These are phyloP conservation scores for Cenococcum geophilum DNA, from an alignment of 495 filamentous ascomycete species.

Conservation along the genomic window DNA sequence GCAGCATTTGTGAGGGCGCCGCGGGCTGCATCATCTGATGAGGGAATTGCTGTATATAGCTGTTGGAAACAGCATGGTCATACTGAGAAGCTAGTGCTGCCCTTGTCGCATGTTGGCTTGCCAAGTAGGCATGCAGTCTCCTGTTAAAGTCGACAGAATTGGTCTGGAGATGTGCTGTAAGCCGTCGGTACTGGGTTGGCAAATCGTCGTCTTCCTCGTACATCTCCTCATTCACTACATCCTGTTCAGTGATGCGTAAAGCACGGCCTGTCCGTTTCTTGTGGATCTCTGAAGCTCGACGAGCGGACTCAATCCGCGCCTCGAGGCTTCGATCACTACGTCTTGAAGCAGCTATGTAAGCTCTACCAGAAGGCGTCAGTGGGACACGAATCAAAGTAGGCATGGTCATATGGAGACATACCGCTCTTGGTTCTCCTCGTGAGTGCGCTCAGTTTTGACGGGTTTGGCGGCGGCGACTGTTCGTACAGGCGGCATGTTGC, in stretches of 20 bases:
- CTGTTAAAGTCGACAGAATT: conserved; percentile 51
- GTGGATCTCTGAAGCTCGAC: conserved; percentile 82
- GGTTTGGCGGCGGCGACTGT: conserved; percentile 42
- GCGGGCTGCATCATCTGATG: conserved; percentile 28
- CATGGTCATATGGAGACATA: conserved; percentile 32
- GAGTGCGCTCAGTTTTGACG: conserved; percentile 61
- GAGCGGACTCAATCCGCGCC: conserved; percentile 82
- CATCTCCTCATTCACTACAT: conserved; percentile 91
- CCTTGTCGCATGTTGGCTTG: conserved; percentile 54
- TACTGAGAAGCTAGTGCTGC: conserved; percentile 40
- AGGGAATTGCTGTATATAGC: conserved; percentile 41
- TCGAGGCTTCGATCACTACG: conserved; percentile 84
- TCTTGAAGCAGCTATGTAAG: conserved; percentile 92
- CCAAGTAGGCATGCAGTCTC: conserved; percentile 53
- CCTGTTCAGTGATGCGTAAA: conserved; percentile 77
- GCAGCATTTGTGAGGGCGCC: neutral
- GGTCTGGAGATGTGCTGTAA: conserved; percentile 51
- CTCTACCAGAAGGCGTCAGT: conserved; percentile 44
- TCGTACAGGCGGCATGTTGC: conserved; percentile 27
- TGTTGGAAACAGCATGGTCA: conserved; percentile 44
- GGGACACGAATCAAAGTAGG: conserved; percentile 4
- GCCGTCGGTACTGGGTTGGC: conserved; percentile 46
- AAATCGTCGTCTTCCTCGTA: conserved; percentile 85
- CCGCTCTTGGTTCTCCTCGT: conserved; percentile 91
- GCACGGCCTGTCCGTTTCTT: conserved; percentile 80